These are phyloP conservation scores for Cladophialophora carrionii DNA, from an alignment of 2,329 filamentous ascomycete genomes.

Conservation along the genomic window DNA sequence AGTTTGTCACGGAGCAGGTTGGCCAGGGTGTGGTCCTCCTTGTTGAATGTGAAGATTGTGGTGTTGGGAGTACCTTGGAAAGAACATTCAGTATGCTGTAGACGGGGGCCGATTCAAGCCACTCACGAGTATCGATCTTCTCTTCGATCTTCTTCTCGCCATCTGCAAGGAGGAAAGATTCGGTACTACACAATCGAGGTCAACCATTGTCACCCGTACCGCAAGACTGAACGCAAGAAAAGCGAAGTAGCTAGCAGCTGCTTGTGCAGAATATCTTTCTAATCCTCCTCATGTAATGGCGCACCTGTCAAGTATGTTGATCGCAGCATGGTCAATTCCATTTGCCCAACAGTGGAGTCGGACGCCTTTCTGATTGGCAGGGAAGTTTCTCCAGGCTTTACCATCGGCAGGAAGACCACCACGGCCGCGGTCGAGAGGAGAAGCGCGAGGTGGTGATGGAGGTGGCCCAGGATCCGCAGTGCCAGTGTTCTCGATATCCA, in stretches of 20 bases:
- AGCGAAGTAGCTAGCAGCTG: neutral
- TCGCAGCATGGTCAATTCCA: slow-evolving; percentile 14
- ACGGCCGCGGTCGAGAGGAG: slow-evolving; percentile 1
- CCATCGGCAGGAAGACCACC: slow-evolving; percentile 17
- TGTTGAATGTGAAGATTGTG: slow-evolving; percentile 93
- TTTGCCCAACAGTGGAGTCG: slow-evolving; percentile 2
- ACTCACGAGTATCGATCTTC: slow-evolving; percentile 83
- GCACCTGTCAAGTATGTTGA: slow-evolving; percentile 28
- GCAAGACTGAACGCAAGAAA: slow-evolving; percentile 6
- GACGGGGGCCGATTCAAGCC: neutral
- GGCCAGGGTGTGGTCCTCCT: slow-evolving; percentile 94
- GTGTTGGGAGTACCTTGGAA: slow-evolving; percentile 81
- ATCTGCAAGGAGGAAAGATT: slow-evolving; percentile 83
- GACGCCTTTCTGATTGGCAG: slow-evolving; percentile 6
- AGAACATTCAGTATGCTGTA: slow-evolving; percentile 8
- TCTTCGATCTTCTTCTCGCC: slow-evolving; percentile 94
- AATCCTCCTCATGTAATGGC: slow-evolving; percentile 11
- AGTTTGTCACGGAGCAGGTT: slow-evolving; percentile 87
- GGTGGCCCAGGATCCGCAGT: slow-evolving; percentile 6
- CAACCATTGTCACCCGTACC: slow-evolving; percentile 11
- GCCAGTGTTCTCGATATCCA: slow-evolving; percentile 5
- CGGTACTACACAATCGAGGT: slow-evolving; percentile 65
- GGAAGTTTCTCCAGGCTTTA: slow-evolving; percentile 19
- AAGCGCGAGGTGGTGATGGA: neutral
- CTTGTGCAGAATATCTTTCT: neutral